Percentiles rank a stretch among this genome's conserved stretches.
Evolutionary conservation across 2,329 filamentous ascomycete genomes (phyloP).

Genomic region (Colletotrichum sp.): DNA sequence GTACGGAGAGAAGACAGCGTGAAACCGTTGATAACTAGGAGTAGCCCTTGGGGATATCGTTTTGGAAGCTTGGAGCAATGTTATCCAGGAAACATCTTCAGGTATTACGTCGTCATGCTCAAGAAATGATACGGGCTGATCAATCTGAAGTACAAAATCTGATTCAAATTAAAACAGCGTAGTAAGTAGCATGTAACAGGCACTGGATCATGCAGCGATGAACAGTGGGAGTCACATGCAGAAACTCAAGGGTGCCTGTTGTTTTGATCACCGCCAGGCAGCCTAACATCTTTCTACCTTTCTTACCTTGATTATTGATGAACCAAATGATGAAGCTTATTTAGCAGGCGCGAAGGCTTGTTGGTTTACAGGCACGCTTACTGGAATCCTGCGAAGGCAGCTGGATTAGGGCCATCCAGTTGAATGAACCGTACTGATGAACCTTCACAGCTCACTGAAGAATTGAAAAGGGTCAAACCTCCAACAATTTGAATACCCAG

Average conservation of each 20-base stretch:
- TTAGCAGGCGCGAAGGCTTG: background rate
- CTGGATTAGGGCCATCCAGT: background rate
- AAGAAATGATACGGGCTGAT: too few relatives aligned
- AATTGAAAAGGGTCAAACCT: background rate
- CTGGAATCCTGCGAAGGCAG: background rate
- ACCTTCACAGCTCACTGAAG: background rate
- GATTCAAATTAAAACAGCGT: too few relatives aligned
- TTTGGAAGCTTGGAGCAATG: too few relatives aligned
- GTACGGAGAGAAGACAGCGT: too few relatives aligned
- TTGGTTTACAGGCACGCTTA: rapidly evolving
- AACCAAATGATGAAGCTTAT: background rate
- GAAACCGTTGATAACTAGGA: too few relatives aligned
- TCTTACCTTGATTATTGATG: background rate
- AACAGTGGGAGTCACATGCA: rapidly evolving
- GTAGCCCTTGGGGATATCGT: too few relatives aligned
- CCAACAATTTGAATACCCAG: rapidly evolving
- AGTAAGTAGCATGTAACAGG: too few relatives aligned
- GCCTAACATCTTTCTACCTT: too few relatives aligned
- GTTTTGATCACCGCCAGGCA: background rate
- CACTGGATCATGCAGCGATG: background rate
- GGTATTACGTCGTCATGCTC: too few relatives aligned
- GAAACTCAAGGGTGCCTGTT: background rate
- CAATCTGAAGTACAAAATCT: too few relatives aligned
- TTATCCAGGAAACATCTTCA: too few relatives aligned
- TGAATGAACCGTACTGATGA: background rate